These are phyloP conservation scores for Pichia insulana DNA, from an alignment of 805 yeast species.

Conservation along the genomic window DNA sequence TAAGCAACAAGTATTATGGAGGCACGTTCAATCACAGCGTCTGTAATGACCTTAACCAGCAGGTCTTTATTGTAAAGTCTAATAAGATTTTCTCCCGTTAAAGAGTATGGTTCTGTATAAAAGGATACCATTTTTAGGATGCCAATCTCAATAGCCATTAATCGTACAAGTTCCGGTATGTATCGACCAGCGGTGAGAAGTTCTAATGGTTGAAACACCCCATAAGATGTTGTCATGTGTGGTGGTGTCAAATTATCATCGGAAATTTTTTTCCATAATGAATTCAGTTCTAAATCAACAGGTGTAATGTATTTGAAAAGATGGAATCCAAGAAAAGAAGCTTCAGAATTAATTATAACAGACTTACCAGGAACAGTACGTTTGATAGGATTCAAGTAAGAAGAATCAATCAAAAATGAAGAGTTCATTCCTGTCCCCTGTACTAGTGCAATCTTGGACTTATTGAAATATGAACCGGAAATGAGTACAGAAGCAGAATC, in stretches of 20 bases:
- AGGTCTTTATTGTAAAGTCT: slow-evolving; percentile 1
- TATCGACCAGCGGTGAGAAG: slow-evolving; percentile 48
- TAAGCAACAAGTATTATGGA: slow-evolving; percentile 35
- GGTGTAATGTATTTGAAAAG: slow-evolving; percentile 26
- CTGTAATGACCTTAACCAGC: slow-evolving; percentile 21
- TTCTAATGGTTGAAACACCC: slow-evolving; percentile 48
- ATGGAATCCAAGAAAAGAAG: slow-evolving; percentile 44
- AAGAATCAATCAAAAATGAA: slow-evolving; percentile 31
- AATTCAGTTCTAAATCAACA: slow-evolving; percentile 1
- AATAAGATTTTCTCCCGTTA: slow-evolving; percentile 4
- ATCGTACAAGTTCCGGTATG: slow-evolving; percentile 43
- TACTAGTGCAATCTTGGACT: slow-evolving; percentile 45
- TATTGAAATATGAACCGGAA: slow-evolving; percentile 33
- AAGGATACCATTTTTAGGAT: neutral
- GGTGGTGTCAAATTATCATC: slow-evolving; percentile 4
- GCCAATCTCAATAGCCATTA: slow-evolving; percentile 9
- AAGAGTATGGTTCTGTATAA: neutral
- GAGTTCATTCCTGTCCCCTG: slow-evolving; percentile 64
- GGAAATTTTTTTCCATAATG: slow-evolving; percentile 1
- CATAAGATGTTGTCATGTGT: slow-evolving; percentile 9
- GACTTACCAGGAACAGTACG: neutral
- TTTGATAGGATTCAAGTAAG: slow-evolving; percentile 18
- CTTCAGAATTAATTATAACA: slow-evolving; percentile 36
- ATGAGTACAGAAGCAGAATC: slow-evolving; percentile 58
- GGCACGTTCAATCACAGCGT: slow-evolving; percentile 35